Conservation (phyloP, 768 basidiomycete genomes). For the Goffeauzyma gilvescens region DNA sequence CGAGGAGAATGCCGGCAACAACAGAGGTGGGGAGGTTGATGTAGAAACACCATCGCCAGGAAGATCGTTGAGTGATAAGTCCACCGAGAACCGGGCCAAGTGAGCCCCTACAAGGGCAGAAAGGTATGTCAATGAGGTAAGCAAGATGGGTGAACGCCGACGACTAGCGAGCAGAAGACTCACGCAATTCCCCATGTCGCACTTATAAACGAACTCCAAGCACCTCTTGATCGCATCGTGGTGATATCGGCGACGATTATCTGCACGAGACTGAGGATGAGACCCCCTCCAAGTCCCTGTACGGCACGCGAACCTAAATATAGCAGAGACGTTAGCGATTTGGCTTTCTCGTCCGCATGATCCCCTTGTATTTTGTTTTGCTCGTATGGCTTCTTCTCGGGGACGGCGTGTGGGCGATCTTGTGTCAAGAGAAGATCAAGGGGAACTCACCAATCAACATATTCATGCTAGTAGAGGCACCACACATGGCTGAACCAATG, state of each 20-base stretch:
- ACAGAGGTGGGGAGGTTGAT: constrained; percentile 32
- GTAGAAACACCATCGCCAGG: constrained; percentile 23
- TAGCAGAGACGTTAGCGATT: constrained; percentile 11
- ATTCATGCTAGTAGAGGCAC: constrained; percentile 14
- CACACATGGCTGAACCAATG: constrained; percentile 22
- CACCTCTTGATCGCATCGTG: constrained; percentile 57
- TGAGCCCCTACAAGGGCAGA: neutral
- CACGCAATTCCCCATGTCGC: constrained; percentile 62
- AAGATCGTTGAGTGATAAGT: neutral
- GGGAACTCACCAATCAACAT: constrained; percentile 19
- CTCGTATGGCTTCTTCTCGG: too few relatives aligned
- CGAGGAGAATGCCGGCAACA: constrained; percentile 25
- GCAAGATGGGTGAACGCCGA: constrained; percentile 11
- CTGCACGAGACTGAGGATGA: constrained; percentile 20
- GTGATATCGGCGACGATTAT: constrained; percentile 46
- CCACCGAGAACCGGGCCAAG: neutral
- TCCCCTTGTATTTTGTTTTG: too few relatives aligned
- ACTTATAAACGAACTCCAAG: constrained; percentile 44
- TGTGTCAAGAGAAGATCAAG: too few relatives aligned
- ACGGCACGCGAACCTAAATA: constrained; percentile 16
- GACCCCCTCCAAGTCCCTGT: constrained; percentile 25
- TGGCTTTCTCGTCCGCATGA: neutral
- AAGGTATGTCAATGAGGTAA: neutral
- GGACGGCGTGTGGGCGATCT: too few relatives aligned
- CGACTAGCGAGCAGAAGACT: constrained; percentile 53